Percentiles rank a stretch among this genome's conserved stretches.
Evolutionary conservation across 306 rosid species (phyloP).

Genomic region (Abrus precatorius): DNA sequence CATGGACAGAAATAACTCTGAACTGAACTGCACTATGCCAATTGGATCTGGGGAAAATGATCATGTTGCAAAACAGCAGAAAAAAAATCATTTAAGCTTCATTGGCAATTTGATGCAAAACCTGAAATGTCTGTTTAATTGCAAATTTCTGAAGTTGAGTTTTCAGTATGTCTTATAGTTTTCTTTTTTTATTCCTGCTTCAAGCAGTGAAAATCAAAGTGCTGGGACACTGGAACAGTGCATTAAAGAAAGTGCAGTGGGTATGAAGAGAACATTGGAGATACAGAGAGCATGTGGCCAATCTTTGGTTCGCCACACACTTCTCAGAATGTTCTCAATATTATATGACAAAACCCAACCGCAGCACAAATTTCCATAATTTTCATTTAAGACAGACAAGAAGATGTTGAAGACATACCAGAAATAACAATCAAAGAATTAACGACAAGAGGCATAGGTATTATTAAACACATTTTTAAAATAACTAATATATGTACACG

Average conservation of each 20-base stretch:
- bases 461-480: not conserved
- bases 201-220: not conserved
- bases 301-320: conserved; percentile 12
- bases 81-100: not conserved
- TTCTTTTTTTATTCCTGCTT: not conserved
- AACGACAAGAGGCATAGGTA: not conserved
- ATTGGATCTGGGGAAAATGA: not conserved
- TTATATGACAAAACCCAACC: not conserved
- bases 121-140: not conserved
- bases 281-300: not conserved
- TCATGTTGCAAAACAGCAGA: not conserved
- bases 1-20: conserved; percentile 8
- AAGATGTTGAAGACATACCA: not conserved
- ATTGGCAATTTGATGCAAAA: not conserved
- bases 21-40: conserved; percentile 11
- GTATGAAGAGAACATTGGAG: not conserved
- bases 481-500: not conserved
- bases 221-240: not conserved
- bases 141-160: not conserved
- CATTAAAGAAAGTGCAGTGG: not conserved
- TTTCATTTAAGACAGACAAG: not conserved
- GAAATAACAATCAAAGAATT: conserved; percentile 15
- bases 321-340: not conserved
- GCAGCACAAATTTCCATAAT: not conserved
- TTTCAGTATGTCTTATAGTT: not conserved